These are phyloP conservation scores for Globisporangium nagaii DNA, from an alignment of 352 stramenopile species.

Conservation along the genomic window DNA sequence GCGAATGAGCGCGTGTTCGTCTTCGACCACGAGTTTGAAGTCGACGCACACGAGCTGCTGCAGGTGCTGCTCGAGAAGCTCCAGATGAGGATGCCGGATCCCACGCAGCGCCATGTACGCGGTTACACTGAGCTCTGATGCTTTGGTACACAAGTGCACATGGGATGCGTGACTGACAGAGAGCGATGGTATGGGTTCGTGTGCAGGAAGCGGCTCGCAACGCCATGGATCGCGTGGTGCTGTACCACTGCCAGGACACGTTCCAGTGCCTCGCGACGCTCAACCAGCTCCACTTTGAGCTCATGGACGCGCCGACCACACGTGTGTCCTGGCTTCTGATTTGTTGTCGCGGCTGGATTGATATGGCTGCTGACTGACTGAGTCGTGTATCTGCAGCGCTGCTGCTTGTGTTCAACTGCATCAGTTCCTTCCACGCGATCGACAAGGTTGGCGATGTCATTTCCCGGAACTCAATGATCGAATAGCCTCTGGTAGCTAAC, in stretches of 20 bases:
- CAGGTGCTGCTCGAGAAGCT: conserved; percentile 17
- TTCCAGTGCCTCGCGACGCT: conserved; percentile 73
- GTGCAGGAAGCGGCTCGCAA: conserved; percentile 4
- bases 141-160: too few relatives aligned
- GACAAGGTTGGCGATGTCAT: too few relatives aligned
- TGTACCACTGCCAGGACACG: conserved; percentile 53
- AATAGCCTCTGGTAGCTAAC: too few relatives aligned
- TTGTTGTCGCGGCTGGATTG: background rate
- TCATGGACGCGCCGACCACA: conserved; percentile 35
- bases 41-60: conserved; percentile 21
- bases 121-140: too few relatives aligned
- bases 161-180: background rate
- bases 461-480: too few relatives aligned
- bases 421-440: conserved; percentile 61
- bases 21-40: conserved; percentile 61
- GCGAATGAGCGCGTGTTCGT: conserved; percentile 44
- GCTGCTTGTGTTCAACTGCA: conserved; percentile 53
- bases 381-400: conserved; percentile 25
- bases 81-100: background rate
- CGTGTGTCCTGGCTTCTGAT: conserved; percentile 22
- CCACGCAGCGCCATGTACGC: conserved; percentile 9
- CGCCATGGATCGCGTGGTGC: conserved; percentile 28
- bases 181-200: background rate
- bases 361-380: background rate
- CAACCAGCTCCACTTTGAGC: conserved; percentile 63